Conservation (phyloP, 768 basidiomycete genomes). For the Infundibulicybe gibba region DNA sequence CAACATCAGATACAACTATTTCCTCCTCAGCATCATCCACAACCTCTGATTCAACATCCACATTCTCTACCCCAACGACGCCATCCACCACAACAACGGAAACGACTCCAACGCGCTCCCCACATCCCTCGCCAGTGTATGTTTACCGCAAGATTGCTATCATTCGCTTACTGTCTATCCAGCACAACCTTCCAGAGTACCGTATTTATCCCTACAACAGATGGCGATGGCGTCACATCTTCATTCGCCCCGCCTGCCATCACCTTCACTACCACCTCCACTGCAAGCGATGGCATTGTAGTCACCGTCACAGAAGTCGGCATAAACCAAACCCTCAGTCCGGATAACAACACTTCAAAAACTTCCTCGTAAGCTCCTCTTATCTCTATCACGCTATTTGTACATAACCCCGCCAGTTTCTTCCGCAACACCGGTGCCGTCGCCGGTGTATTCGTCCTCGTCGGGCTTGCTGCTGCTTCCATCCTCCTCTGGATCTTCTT, state of each 20-base stretch:
- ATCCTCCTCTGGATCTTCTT: constrained; percentile 71
- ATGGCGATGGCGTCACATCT: constrained; percentile 43
- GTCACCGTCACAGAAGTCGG: constrained; percentile 60
- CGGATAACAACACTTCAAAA: constrained; percentile 36
- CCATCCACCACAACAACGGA: constrained; percentile 15
- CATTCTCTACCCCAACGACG: constrained; percentile 14
- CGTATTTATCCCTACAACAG: constrained; percentile 58
- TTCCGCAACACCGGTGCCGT: constrained; percentile 89
- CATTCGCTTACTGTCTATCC: constrained; percentile 10
- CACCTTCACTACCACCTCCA: constrained; percentile 55
- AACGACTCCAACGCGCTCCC: constrained; percentile 9
- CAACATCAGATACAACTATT: constrained; percentile 6
- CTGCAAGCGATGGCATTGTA: constrained; percentile 45
- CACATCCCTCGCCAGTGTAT: constrained; percentile 11
- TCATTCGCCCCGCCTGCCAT: constrained; percentile 53
- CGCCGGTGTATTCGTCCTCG: constrained; percentile 86
- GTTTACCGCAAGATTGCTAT: constrained; percentile 10
- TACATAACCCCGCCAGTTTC: constrained; percentile 49
- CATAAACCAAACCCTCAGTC: constrained; percentile 68
- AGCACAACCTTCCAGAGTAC: constrained; percentile 55
- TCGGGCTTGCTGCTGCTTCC: constrained; percentile 74
- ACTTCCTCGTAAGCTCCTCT: constrained; percentile 41
- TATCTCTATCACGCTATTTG: constrained; percentile 7
- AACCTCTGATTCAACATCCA: constrained; percentile 9
- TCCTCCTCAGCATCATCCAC: constrained; percentile 5